These are phyloP conservation scores for Mucor irregularis DNA, from an alignment of 371 early-diverging fungal genomes.

Conservation along the genomic window DNA sequence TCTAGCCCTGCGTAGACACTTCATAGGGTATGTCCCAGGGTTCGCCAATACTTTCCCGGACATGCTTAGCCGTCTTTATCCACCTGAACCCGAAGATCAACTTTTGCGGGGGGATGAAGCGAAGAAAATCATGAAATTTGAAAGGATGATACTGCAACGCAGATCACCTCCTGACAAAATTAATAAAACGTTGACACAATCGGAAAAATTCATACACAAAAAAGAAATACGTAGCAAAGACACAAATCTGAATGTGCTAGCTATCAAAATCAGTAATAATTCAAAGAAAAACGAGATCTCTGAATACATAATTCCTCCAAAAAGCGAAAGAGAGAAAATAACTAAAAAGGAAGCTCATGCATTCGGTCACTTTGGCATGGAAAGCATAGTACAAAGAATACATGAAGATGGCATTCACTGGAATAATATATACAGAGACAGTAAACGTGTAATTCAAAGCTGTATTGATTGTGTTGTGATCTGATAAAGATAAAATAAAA, in stretches of 20 bases:
- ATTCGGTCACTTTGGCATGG: conserved; percentile 5
- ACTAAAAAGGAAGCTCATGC: conserved; percentile 3
- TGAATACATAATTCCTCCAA: conserved; percentile 4
- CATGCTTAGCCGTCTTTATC: conserved; percentile 18
- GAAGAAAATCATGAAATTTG: too few species aligned
- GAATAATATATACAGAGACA: conserved; percentile 6
- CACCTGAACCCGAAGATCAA: not conserved
- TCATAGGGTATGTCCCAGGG: conserved; percentile 19
- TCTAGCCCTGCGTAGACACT: too few species aligned
- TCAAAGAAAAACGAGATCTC: not conserved
- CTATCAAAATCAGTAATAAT: conserved; percentile 3
- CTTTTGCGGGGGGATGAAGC: not conserved
- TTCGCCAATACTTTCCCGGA: conserved; percentile 21
- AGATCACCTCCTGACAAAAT: too few species aligned
- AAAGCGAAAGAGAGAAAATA: not conserved
- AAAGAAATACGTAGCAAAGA: not conserved
- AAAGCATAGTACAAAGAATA: not conserved
- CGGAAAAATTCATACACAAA: not conserved
- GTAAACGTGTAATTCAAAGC: not conserved
- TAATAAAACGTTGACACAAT: too few species aligned
- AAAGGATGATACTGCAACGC: too few species aligned
- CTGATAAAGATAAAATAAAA: too few species aligned
- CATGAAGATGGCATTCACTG: conserved; percentile 1
- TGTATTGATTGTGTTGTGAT: conserved; percentile 3
- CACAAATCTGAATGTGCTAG: conserved; percentile 4